Conservation (phyloP, 1,139 yeast species). For the Protomyces lactucae-debilis region DNA sequence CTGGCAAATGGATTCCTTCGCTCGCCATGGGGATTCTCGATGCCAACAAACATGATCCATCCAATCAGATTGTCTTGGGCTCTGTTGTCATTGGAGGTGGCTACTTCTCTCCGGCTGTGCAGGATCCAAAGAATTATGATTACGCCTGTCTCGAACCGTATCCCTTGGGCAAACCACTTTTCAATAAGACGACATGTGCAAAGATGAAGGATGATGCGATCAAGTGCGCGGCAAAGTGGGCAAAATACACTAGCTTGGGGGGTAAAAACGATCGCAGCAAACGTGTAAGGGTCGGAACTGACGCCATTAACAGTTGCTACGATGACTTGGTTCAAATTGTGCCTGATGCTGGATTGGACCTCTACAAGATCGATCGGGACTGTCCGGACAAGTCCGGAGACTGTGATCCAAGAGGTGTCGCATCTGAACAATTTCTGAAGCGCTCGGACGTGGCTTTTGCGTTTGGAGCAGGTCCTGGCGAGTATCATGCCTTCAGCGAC, state of each 20-base stretch:
- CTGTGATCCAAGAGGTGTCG: no score
- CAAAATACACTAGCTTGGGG: constrained; percentile 58
- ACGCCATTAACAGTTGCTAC: constrained; percentile 90
- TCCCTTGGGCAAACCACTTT: constrained; percentile 55
- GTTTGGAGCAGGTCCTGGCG: no score
- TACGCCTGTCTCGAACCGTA: constrained; percentile 68
- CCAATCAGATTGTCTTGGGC: constrained; percentile 57
- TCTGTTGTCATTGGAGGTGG: constrained; percentile 95
- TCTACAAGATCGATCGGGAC: constrained; percentile 81
- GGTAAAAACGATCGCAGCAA: constrained; percentile 66
- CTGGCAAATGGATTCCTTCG: constrained; percentile 93
- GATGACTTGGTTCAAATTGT: constrained; percentile 70
- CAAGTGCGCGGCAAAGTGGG: constrained; percentile 50
- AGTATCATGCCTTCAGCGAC: constrained; percentile 51
- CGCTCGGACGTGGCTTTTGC: no score
- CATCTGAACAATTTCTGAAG: no score
- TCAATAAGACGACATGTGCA: constrained; percentile 73
- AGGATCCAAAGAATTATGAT: constrained; percentile 81
- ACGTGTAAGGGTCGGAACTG: constrained; percentile 81
- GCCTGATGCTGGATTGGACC: constrained; percentile 79
- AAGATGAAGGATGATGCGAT: constrained; percentile 67
- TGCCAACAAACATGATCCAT: constrained; percentile 42
- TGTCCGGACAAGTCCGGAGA: constrained; percentile 81
- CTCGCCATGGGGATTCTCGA: constrained; percentile 65
- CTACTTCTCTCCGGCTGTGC: constrained; percentile 83